Percentiles rank a stretch among this genome's conserved stretches.
Conservation (phyloP, 768 basidiomycete genomes). For the Termitomyces sp. region DNA sequence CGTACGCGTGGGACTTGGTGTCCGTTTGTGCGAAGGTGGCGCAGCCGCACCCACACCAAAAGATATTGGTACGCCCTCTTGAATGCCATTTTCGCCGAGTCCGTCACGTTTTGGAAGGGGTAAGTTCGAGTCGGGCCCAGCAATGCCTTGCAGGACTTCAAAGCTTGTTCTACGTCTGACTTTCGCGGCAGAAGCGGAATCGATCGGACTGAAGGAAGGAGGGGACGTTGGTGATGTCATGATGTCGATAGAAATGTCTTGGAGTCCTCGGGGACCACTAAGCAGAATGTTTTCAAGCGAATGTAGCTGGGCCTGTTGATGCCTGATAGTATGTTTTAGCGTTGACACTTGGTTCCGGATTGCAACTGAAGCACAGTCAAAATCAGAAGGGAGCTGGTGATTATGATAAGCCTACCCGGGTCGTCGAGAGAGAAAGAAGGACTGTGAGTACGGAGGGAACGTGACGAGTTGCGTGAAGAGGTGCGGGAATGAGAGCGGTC, state of each 20-base stretch:
- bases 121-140: slow-evolving; percentile 71
- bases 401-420: slow-evolving; percentile 46
- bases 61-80: slow-evolving; percentile 66
- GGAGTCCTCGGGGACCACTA: slow-evolving; percentile 58
- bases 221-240: slow-evolving; percentile 27
- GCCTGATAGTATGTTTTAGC: slow-evolving; percentile 76
- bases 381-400: slow-evolving; percentile 16
- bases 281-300: slow-evolving; percentile 64
- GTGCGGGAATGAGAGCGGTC: slow-evolving; percentile 35
- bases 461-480: slow-evolving; percentile 37
- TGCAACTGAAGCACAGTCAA: slow-evolving; percentile 43
- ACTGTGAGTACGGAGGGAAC: slow-evolving; percentile 49
- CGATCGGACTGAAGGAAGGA: slow-evolving; percentile 18
- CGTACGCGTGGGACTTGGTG: slow-evolving; percentile 70
- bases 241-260: slow-evolving; percentile 25
- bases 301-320: slow-evolving; percentile 77
- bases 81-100: slow-evolving; percentile 50
- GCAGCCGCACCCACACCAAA: slow-evolving; percentile 38
- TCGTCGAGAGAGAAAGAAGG: slow-evolving; percentile 56
- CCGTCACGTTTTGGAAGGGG: slow-evolving; percentile 62
- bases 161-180: slow-evolving; percentile 63
- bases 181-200: slow-evolving; percentile 37
- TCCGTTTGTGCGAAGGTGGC: slow-evolving; percentile 40
- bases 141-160: slow-evolving; percentile 63
- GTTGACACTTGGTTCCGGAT: slow-evolving; percentile 77